These are phyloP conservation scores for Euclidium syriacum DNA, from an alignment of 345 rosid species.

Conservation along the genomic window DNA sequence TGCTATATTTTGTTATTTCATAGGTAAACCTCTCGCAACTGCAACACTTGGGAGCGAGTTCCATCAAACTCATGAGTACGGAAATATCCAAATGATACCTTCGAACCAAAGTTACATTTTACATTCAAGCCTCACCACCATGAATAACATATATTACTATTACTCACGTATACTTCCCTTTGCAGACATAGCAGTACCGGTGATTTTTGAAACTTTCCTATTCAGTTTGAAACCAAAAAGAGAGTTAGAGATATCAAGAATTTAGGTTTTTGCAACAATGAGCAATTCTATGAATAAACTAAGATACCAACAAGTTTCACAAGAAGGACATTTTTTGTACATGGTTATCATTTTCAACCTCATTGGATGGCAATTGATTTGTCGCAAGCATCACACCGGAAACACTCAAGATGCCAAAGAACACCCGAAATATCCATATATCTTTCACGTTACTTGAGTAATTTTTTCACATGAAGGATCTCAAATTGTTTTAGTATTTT, in stretches of 20 bases:
- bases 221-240: slow-evolving; percentile 23
- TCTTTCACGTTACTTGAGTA: slow-evolving; percentile 34
- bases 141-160: not conserved
- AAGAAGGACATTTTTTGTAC: not conserved
- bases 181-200: slow-evolving; percentile 26
- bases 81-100: slow-evolving; percentile 52
- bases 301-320: no score
- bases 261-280: no score
- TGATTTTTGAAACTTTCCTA: slow-evolving; percentile 25
- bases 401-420: slow-evolving; percentile 68
- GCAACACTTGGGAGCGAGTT: slow-evolving; percentile 54
- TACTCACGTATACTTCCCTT: slow-evolving; percentile 9
- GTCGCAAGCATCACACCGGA: slow-evolving; percentile 52
- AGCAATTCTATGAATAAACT: not conserved
- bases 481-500: no score
- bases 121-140: not conserved
- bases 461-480: no score
- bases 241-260: not conserved
- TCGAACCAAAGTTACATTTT: slow-evolving; percentile 25
- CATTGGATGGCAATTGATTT: slow-evolving; percentile 52
- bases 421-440: slow-evolving; percentile 59
- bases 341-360: slow-evolving; percentile 34
- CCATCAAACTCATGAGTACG: slow-evolving; percentile 64
- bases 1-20: no score
- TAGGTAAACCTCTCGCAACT: no score